phyloP scores from a whole-genome alignment of 2,329 filamentous ascomycete genomes.

The Botrytis aclada region DNA sequence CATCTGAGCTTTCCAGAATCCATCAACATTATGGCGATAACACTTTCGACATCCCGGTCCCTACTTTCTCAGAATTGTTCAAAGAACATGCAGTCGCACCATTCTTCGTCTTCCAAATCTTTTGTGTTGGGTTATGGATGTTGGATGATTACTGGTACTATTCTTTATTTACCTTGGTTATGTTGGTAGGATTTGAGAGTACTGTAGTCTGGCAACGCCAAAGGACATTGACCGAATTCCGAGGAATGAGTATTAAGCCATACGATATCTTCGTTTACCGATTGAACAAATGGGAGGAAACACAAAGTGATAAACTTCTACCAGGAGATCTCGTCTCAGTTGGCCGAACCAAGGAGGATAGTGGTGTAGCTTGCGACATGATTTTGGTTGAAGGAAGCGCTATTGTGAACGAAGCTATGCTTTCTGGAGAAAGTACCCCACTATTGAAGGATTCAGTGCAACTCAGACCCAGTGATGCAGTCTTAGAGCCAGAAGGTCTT shows the following conservation, averaged over 20 bases:
- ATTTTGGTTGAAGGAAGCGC: slow-evolving; percentile 89
- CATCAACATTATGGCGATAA: slow-evolving; percentile 95
- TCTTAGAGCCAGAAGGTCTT: slow-evolving; percentile 80
- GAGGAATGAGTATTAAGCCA: slow-evolving; percentile 98
- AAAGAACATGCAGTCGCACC: slow-evolving; percentile 97
- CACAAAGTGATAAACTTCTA: slow-evolving; percentile 85
- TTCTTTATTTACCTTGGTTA: slow-evolving; percentile 96
- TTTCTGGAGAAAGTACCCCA: slow-evolving; percentile 96
- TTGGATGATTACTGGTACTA: slow-evolving; percentile 99
- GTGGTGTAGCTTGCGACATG: slow-evolving; percentile 96
- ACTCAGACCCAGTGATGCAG: slow-evolving; percentile 76
- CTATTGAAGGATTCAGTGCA: slow-evolving; percentile 95
- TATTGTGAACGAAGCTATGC: slow-evolving; percentile 99
- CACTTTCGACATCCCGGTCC: slow-evolving; percentile 95
- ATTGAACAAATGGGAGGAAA: slow-evolving; percentile 81
- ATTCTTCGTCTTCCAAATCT: slow-evolving; percentile 99
- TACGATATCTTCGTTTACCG: slow-evolving; percentile 93
- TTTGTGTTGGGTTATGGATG: slow-evolving; percentile 98
- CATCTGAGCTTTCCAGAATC: slow-evolving; percentile 73
- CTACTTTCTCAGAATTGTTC: slow-evolving; percentile 92
- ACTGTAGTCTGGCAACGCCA: slow-evolving; percentile 99
- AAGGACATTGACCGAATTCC: slow-evolving; percentile 91
- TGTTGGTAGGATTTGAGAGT: slow-evolving; percentile 96
- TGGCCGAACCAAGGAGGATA: slow-evolving; percentile 90
- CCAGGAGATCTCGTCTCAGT: slow-evolving; percentile 93